Evolutionary conservation across 768 basidiomycete species (phyloP), one percentile per base, ranked within the genome.

Genomic region (Leucosporidium creatinivorum): DNA sequence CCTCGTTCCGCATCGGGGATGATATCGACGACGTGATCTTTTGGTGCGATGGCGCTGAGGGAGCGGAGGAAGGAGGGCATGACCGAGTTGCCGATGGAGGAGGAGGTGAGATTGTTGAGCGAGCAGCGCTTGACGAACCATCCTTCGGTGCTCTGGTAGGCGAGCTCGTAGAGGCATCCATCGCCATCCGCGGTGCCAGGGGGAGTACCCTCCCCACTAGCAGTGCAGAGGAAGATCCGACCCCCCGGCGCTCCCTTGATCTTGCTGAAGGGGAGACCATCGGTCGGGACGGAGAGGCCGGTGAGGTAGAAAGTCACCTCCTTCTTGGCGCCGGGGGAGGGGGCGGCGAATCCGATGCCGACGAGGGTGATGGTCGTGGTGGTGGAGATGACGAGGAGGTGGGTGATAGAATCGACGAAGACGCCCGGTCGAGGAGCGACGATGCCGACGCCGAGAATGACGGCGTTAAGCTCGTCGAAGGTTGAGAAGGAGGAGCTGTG

Each of bases 391-490:
- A 97, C 87, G 69, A 98, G 85, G 54, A 99, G 80, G 66, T 85
- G 85, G 23, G 87, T 85, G 77, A 98, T 96, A 74, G 92, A 88
- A 76, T 97, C 91, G 73, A 96, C 87, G 77, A 98, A 97, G 44
- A 97, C 87, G 58, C 78, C 80, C 28, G 83, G 83, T 75, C 89
- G 91, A 25, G 93, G 91, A 77, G 83, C 86, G 62, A 97, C 89
- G 69, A 97, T 83, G 17, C 88, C 87, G 55, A 98, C 93, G 75
- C 88, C 83, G 52, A 88, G 86, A 70, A 99, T 96, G 58, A 89
- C 85, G 73, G 96, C 89, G 21, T 87, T 84, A 75, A 94, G 89
- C 77, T 94, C 91, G 44, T 89, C 86, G 76, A 89, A 94, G n/a
- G 90, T 90, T 71, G 84, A 87, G 72, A 96, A 87, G 77, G 93